Conservation (phyloP, 148 eudicot genomes). For the Rhododendron ovatum region DNA sequence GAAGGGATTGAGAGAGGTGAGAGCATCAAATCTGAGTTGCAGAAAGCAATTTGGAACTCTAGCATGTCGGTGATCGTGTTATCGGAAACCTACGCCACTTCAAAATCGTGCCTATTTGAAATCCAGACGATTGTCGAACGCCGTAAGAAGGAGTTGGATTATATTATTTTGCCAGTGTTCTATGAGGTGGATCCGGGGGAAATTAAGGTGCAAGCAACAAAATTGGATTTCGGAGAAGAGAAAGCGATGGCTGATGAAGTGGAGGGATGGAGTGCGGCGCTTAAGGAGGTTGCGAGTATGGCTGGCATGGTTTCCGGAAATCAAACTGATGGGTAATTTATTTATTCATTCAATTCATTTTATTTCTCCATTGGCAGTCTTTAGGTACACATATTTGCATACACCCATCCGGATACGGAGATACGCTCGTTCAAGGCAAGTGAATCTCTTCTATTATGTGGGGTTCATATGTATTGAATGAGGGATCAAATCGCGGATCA, state of each 20-base stretch:
- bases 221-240: not conserved
- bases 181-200: not conserved
- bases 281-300: not conserved
- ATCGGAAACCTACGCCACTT: not conserved
- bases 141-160: not conserved
- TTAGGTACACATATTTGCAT: too few relatives aligned
- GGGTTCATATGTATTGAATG: too few relatives aligned
- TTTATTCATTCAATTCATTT: not conserved
- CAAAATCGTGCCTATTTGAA: not conserved
- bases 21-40: not conserved
- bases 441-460: too few relatives aligned
- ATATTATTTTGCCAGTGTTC: not conserved
- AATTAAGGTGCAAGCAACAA: not conserved
- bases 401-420: too few relatives aligned
- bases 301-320: not conserved
- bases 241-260: not conserved
- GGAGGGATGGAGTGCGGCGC: not conserved
- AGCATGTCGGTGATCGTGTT: not conserved
- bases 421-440: too few relatives aligned
- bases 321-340: not conserved
- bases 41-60: not conserved
- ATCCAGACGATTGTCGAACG: too few relatives aligned
- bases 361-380: not conserved
- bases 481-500: too few relatives aligned
- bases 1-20: not conserved